These are phyloP conservation scores for Fusarium sp. DNA, from an alignment of 2,329 filamentous ascomycete species.

Conservation along the genomic window DNA sequence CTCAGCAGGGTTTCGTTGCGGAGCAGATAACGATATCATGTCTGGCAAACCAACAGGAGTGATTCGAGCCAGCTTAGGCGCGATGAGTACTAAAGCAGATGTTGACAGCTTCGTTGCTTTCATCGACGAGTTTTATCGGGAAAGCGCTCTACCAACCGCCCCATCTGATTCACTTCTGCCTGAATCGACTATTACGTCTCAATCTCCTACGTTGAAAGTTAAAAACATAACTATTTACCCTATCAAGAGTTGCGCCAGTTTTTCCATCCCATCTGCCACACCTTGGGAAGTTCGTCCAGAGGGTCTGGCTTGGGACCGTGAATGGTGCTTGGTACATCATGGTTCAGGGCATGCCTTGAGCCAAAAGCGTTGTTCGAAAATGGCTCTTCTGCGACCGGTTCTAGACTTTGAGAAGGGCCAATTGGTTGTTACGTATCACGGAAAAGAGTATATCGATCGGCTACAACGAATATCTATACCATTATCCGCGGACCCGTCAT, in stretches of 20 bases:
- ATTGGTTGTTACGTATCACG: constrained; percentile 69
- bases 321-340: constrained; percentile 93
- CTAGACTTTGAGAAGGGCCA: constrained; percentile 77
- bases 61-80: constrained; percentile 85
- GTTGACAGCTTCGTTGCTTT: constrained; percentile 78
- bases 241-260: constrained; percentile 93
- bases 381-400: constrained; percentile 82
- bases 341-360: constrained; percentile 86
- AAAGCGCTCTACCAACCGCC: constrained; percentile 10
- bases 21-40: constrained; percentile 82
- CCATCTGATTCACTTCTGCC: not conserved
- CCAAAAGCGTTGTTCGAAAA: constrained; percentile 87
- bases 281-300: constrained; percentile 83
- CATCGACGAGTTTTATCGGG: constrained; percentile 68
- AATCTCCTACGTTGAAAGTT: constrained; percentile 52
- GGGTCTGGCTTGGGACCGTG: constrained; percentile 92
- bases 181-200: not conserved
- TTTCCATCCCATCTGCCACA: constrained; percentile 69
- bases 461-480: constrained; percentile 63
- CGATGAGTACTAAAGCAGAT: constrained; percentile 85
- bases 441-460: constrained; percentile 39
- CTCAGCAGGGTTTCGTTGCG: constrained; percentile 85
- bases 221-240: constrained; percentile 82
- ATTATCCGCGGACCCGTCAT: constrained; percentile 73
- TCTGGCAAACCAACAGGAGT: constrained; percentile 88